Base-by-base conservation (phyloP, 768 basidiomycete species). In the Piloderma croceum region DNA sequence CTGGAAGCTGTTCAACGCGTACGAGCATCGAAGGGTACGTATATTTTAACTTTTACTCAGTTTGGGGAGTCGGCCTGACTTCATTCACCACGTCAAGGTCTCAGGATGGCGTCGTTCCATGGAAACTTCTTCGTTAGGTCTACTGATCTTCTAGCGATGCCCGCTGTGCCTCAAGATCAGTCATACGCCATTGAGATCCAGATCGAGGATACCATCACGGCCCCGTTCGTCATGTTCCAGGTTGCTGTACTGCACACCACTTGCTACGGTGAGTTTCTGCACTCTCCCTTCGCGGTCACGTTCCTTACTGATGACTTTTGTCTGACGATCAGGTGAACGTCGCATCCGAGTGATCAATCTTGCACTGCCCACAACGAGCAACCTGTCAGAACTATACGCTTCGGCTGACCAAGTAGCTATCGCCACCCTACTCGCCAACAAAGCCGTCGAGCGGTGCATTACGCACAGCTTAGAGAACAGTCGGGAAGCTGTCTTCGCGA, bases 81-180 rank as follows among this genome's bases (percentile, higher is more conserved):
- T 9, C 27, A 31, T 46, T 42, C 18, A 19, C 24, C 23, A 18
- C 10, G n/a, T 11, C 2, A 45, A 85, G 86, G 93, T 46, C 68
- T 98, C 33, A 84, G 92, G 36, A 90, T 97, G 91, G 83, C 92
- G 6, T 88, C 90, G 1, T 98, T 94, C 86, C 91, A 97, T 52
- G 94, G 94, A 46, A 98, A 97, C 69, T 96, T 97, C 71, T 98
- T 98, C 58, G 90, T 96, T 42, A 83, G 94, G 38, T 96, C 92
- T 18, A 98, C 94, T 17, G 94, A 98, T 63, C 76, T 97, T 4
- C 76, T 97, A 24, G 90, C 94, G 3, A 87, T 97, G 76, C 92
- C 94, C 2, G 84, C 91, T 6, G 93, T 98, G n/a, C 91, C 94
- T 12, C 81, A 87, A 53, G 92, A 98, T 54, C 89, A 96, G 60